Base-by-base conservation (phyloP, 192 early-diverging fungal species). In the Chytriomyces confervae region DNA sequence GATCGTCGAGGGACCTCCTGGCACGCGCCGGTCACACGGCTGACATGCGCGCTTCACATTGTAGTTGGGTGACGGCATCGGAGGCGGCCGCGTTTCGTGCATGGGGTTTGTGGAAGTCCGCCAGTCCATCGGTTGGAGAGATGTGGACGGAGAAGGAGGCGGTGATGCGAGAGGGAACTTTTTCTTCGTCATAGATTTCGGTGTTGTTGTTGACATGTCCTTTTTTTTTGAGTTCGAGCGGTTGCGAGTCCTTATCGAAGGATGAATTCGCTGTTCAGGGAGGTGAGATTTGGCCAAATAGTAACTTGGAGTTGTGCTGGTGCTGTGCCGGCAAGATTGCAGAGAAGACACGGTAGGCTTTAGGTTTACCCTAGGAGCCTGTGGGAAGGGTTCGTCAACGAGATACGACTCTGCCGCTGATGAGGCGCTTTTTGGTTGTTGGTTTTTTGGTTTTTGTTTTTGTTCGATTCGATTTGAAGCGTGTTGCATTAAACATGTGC, bases 31-130 rank as follows among this genome's bases (percentile, higher is more conserved):
- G 57, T 78, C 77, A 24, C 44, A 66, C 27, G 77, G 77, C 60
- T 78, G 77, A 47, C 77, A 78, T 8, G 67, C 77, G 13, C 77
- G 77, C 57, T 78, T 78, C 50, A 78, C 66, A 24, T n/a, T 71
- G 68, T 78, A 78, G 8, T 24, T 46, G 10, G 77, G 77, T 6
- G 67, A 68, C 18, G 77, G 77, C 29, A n/a, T 13, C 2, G 68
- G 45, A 6, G 43, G 13, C 8, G 70, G 70, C 53, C 20, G 53
- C 70, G 23, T 16, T 8, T 16, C 9, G 27, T 45, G 23, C 10
- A 20, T 7, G 29, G 46, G 9, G 72, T 10, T 75, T 13, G 27
- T 18, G n/a, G 61, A 18, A 47, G 64, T 64, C 6, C 62, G 20
- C 66, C 66, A 68, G 46, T 68, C 66, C 8, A 44, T 11, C 62